Evolutionary conservation across 805 yeast species (phyloP).

Genomic region (Saccharomycopsis guyanensis): DNA sequence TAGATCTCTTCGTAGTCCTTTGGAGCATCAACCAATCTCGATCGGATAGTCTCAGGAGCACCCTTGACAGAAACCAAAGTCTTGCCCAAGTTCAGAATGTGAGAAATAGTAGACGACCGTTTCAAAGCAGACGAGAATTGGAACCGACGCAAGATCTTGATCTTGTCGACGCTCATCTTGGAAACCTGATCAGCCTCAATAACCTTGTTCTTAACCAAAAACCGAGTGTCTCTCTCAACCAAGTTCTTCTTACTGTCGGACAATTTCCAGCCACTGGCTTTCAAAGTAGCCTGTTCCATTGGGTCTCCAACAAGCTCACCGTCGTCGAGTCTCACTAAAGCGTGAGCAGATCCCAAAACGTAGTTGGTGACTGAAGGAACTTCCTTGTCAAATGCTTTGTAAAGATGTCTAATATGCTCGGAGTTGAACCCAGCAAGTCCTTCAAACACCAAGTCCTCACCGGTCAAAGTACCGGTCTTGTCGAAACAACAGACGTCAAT

Average conservation of each 20-base stretch:
- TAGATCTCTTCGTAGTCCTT: constrained; percentile 73
- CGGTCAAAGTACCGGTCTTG: constrained; percentile 96
- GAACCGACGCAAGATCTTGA: constrained; percentile 82
- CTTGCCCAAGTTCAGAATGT: constrained; percentile 39
- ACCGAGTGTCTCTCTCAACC: constrained; percentile 39
- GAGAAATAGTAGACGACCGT: constrained; percentile 86
- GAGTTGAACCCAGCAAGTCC: constrained; percentile 80
- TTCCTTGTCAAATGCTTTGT: constrained; percentile 37
- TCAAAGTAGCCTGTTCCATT: constrained; percentile 94
- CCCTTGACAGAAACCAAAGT: constrained; percentile 86
- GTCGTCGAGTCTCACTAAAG: constrained; percentile 86
- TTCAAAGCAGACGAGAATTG: constrained; percentile 95
- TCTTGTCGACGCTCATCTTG: constrained; percentile 32
- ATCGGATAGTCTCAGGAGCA: constrained; percentile 93
- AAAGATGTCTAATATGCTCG: constrained; percentile 46
- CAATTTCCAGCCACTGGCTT: constrained; percentile 79
- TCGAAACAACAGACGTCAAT: constrained; percentile 98
- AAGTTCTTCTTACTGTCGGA: constrained; percentile 55
- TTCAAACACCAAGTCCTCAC: constrained; percentile 92
- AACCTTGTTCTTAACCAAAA: constrained; percentile 23
- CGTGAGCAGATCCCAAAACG: constrained; percentile 92
- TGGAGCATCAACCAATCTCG: constrained; percentile 67
- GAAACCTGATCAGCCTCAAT: constrained; percentile 24
- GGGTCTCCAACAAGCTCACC: constrained; percentile 99
- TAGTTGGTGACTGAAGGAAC: constrained; percentile 64